Base-by-base conservation (phyloP, 768 basidiomycete genomes). In the Hysterangium stoloniferum region DNA sequence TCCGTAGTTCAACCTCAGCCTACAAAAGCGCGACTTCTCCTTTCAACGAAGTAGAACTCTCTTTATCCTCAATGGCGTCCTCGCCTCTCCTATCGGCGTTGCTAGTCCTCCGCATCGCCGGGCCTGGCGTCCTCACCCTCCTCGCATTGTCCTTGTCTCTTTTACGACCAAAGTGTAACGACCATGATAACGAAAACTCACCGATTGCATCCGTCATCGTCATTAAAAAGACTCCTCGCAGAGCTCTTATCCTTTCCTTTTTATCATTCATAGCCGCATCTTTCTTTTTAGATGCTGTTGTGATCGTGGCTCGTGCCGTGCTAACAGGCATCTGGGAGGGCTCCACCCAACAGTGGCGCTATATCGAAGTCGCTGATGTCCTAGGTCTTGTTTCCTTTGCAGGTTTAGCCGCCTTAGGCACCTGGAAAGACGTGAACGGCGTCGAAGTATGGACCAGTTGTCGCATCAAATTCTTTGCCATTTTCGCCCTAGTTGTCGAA, bases 181-280 rank as follows among this genome's bases (percentile, higher is more conserved):
- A 53, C 68, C 72, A 51, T 22, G 41, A 42, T 33, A 45, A 64
- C 71, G 36, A 74, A 71, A 56, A 71, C 76, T 84, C 82, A 36
- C 79, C 79, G 57, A 89, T 91, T 61, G 86, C 80, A 33, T 68
- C 82, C 46, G 86, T 91, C 63, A 79, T 90, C 66, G 79, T 89
- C 61, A 76, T 82, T 49, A 76, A 74, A 51, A 72, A 76, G 53
- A 72, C 82, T 46, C 91, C 92, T 35, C 83, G 93, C 61, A 79
- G 85, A 53, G 75, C 76, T 35, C 66, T 82, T 53, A 91, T 97
- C 62, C 73, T 93, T 41, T 64, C 74, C 36, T 69, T 89, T 54
- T 72, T 94, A 41, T 78, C 84, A 44, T 68, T 92, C 47, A 62
- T 75, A 20, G 76, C 86, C n/a, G 64, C 84, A 45, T 81, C 84